Evolutionary conservation across 164 flowering plant species (phyloP).

Genomic region (Aristolochia californica): DNA sequence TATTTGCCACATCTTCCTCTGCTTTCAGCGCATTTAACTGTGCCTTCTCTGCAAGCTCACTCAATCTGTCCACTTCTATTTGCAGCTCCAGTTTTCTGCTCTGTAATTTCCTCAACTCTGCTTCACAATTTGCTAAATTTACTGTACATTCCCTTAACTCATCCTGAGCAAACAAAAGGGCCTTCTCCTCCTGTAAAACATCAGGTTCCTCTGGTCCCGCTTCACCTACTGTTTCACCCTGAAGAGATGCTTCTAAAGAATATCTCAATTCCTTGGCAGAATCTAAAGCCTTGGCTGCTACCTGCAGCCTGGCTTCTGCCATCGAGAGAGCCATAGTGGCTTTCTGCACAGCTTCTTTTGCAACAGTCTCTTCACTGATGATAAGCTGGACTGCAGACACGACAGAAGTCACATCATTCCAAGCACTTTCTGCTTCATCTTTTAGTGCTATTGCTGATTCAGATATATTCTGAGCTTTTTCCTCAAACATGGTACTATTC

Average conservation of each 20-base stretch:
- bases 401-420: conserved; percentile 47
- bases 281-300: conserved; percentile 41
- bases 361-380: conserved; percentile 46
- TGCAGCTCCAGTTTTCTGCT: conserved; percentile 66
- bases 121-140: conserved; percentile 43
- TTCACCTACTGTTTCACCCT: conserved; percentile 21
- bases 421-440: conserved; percentile 67
- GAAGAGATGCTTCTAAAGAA: conserved; percentile 18
- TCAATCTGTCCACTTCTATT: conserved; percentile 62
- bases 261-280: conserved; percentile 19
- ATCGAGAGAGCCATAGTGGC: conserved; percentile 78
- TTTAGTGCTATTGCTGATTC: conserved; percentile 82
- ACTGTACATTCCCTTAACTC: conserved; percentile 43
- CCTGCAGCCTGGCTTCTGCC: conserved; percentile 83
- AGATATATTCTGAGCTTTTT: conserved; percentile 82
- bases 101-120: conserved; percentile 50
- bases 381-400: conserved; percentile 44
- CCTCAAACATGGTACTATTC: conserved; percentile 85
- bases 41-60: conserved; percentile 62
- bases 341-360: conserved; percentile 75
- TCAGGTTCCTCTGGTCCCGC: conserved; percentile 7
- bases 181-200: conserved; percentile 28
- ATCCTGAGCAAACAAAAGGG: conserved; percentile 41
- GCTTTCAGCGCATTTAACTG: conserved; percentile 64
- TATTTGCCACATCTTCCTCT: conserved; percentile 86